Evolutionary conservation across 306 rosid genomes (phyloP).

Genomic region (Vachellia pachyceras): DNA sequence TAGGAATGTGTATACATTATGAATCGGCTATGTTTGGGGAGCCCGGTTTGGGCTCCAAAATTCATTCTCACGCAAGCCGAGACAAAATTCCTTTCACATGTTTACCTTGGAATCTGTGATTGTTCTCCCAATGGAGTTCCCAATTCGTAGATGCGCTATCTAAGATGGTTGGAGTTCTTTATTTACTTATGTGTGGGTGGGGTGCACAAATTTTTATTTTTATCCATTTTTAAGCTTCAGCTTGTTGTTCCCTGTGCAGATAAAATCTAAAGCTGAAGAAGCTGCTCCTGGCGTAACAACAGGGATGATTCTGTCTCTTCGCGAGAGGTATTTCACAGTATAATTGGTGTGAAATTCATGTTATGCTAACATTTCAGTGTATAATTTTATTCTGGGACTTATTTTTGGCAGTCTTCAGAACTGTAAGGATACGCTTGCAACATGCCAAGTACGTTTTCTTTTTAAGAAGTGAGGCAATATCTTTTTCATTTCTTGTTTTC

Average conservation of each 20-base stretch:
- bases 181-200: conserved; percentile 17
- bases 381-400: conserved; percentile 14
- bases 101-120: no score
- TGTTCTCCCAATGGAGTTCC: no score
- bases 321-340: conserved; percentile 67
- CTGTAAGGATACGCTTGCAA: conserved; percentile 69
- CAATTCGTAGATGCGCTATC: background rate
- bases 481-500: background rate
- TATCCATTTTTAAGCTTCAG: background rate
- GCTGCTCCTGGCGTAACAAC: conserved; percentile 89
- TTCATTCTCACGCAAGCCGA: no score
- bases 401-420: conserved; percentile 77
- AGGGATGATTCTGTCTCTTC: conserved; percentile 92
- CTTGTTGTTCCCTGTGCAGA: conserved; percentile 45
- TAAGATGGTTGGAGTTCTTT: background rate
- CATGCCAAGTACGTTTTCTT: conserved; percentile 68
- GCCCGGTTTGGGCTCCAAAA: no score
- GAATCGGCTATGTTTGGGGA: no score
- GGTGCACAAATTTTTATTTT: background rate
- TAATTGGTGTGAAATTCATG: background rate
- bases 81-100: no score
- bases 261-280: conserved; percentile 70
- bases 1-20: no score
- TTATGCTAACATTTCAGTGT: background rate
- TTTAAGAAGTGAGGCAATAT: conserved; percentile 26